Percentiles rank a stretch among this genome's conserved stretches.
Conservation (phyloP, 371 early-diverging fungal species). For the Apophysomyces sp. region DNA sequence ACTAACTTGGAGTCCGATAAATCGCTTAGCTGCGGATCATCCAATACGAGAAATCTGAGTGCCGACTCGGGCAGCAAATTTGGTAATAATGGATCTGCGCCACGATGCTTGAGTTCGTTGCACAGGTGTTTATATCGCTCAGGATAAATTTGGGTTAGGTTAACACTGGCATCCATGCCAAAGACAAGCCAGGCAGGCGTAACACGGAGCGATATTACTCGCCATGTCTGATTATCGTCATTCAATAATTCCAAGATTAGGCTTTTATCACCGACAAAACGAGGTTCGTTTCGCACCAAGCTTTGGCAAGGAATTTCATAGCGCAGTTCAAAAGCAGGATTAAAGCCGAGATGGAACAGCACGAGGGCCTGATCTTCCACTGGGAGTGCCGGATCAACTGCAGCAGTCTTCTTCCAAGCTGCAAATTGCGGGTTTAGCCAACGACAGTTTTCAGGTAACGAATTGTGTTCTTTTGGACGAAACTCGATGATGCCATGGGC, state of each 20-base stretch:
- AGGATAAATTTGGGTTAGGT: conserved; percentile 32
- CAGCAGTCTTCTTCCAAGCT: too few relatives aligned
- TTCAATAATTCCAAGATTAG: conserved; percentile 24
- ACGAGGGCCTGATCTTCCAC: conserved; percentile 33
- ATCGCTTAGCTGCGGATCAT: too few relatives aligned
- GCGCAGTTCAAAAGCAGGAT: conserved; percentile 33
- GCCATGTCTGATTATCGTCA: too few relatives aligned
- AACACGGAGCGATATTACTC: conserved; percentile 20
- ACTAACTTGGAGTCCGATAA: too few relatives aligned
- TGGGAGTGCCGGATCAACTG: too few relatives aligned
- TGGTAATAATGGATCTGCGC: background rate
- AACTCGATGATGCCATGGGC: conserved; percentile 40
- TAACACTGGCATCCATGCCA: conserved; percentile 24
- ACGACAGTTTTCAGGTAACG: too few relatives aligned
- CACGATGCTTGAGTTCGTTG: conserved; percentile 23
- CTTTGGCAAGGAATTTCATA: conserved; percentile 30
- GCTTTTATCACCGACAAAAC: conserved; percentile 42
- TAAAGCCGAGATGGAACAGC: conserved; percentile 35
- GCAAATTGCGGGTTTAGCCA: too few relatives aligned
- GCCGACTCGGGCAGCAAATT: too few relatives aligned
- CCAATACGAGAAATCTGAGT: too few relatives aligned
- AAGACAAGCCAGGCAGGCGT: conserved; percentile 38
- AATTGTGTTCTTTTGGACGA: conserved; percentile 13
- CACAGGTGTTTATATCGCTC: conserved; percentile 23
- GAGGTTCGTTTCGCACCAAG: conserved; percentile 5